phyloP scores from a whole-genome alignment of 768 basidiomycete species.

The Rhizopogon vinicolor region DNA sequence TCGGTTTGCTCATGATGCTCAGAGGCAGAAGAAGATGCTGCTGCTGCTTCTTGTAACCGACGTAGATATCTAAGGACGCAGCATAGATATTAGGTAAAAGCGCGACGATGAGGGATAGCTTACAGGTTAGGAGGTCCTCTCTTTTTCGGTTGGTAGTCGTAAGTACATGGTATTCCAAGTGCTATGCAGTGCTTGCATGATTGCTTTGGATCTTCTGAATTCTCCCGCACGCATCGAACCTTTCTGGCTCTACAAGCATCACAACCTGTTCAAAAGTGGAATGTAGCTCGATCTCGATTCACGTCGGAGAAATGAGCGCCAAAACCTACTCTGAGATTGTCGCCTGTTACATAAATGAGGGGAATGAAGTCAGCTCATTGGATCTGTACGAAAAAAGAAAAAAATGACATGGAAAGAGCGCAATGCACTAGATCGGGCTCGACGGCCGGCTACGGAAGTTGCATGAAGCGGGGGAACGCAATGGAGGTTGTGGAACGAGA shows the following conservation, averaged over 20 bases:
- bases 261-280: conserved; percentile 49
- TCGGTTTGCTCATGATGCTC: conserved; percentile 32
- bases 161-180: conserved; percentile 81
- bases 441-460: conserved; percentile 33
- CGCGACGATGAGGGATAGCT: conserved; percentile 19
- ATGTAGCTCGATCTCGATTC: conserved; percentile 17
- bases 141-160: conserved; percentile 92
- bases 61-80: conserved; percentile 59
- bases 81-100: neutral
- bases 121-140: conserved; percentile 90
- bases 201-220: conserved; percentile 69
- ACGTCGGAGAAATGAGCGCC: conserved; percentile 9
- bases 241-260: conserved; percentile 86
- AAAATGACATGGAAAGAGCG: conserved; percentile 33
- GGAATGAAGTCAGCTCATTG: conserved; percentile 30
- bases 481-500: conserved; percentile 24
- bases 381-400: conserved; percentile 15
- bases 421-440: conserved; percentile 15
- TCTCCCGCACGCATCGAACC: conserved; percentile 79
- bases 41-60: conserved; percentile 68
- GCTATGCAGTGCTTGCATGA: conserved; percentile 86
- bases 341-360: conserved; percentile 47
- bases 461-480: conserved; percentile 31
- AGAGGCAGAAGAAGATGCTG: conserved; percentile 41
- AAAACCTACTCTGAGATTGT: conserved; percentile 74